Percentiles rank a stretch among this genome's conserved stretches.
Evolutionary conservation across 495 filamentous ascomycete species (phyloP).

Genomic region (Niebla homalea): DNA sequence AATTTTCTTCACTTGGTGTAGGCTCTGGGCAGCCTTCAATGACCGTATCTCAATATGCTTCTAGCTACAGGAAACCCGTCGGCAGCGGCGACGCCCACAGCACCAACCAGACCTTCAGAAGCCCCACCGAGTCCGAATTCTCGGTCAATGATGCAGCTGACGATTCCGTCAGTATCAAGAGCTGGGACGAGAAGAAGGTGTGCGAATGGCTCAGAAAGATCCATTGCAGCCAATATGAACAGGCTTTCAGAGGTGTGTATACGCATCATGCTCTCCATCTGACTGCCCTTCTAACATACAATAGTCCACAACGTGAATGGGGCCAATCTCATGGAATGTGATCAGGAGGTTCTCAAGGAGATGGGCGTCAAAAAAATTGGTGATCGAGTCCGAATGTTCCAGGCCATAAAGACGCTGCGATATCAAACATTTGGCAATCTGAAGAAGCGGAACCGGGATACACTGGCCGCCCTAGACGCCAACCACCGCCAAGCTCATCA

Average conservation of each 20-base stretch:
- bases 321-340: conserved; percentile 89
- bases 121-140: conserved; percentile 90
- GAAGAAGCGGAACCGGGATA: conserved; percentile 66
- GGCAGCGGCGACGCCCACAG: background rate
- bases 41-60: conserved; percentile 29
- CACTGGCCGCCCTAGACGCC: conserved; percentile 29
- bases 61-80: conserved; percentile 35
- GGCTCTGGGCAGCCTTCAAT: conserved; percentile 40
- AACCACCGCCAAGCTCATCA: conserved; percentile 15
- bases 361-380: conserved; percentile 98
- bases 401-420: conserved; percentile 82
- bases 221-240: conserved; percentile 85
- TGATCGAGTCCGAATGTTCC: conserved; percentile 87
- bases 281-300: conserved; percentile 2
- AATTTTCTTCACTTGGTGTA: conserved; percentile 52
- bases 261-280: background rate
- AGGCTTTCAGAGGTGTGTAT: conserved; percentile 63
- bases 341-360: conserved; percentile 90
- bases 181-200: conserved; percentile 85
- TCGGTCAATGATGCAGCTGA: conserved; percentile 47
- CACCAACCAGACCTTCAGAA: conserved; percentile 53
- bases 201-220: conserved; percentile 81
- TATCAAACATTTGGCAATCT: conserved; percentile 72
- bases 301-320: conserved; percentile 88
- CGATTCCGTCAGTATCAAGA: background rate